Percentiles rank a stretch among this genome's conserved stretches.
Evolutionary conservation across 129 eudicot species (phyloP).

Genomic region (Helichrysum umbraculigerum): DNA sequence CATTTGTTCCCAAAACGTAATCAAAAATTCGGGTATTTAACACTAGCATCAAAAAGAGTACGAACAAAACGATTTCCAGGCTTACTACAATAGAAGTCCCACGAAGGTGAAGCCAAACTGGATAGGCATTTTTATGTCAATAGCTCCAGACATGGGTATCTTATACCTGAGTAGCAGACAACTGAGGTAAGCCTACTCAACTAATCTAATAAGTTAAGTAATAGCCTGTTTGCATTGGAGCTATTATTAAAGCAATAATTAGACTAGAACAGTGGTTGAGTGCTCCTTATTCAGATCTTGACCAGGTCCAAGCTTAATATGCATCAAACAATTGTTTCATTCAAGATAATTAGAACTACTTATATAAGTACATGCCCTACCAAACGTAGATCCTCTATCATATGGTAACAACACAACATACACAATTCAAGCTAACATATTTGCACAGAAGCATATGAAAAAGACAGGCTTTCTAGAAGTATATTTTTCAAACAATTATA

Average conservation of each 20-base stretch:
- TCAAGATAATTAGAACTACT: not conserved
- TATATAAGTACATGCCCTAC: conserved; percentile 7
- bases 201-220: not conserved
- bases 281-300: conserved; percentile 8
- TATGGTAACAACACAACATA: conserved; percentile 16
- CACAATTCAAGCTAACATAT: not conserved
- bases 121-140: not conserved
- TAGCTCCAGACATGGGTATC: not conserved
- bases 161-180: not conserved
- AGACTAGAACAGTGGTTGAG: conserved; percentile 15
- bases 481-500: no score
- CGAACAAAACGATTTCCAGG: not conserved
- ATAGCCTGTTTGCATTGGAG: not conserved
- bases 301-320: conserved; percentile 11
- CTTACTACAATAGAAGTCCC: not conserved
- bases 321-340: conserved; percentile 17
- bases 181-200: not conserved
- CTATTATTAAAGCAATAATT: not conserved
- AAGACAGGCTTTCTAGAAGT: no score
- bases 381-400: not conserved
- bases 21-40: not conserved
- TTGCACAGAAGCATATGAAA: no score
- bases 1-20: conserved; percentile 10
- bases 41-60: not conserved
- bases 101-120: not conserved